A percentile compares a stretch with the other conserved stretches of the same genome.
phyloP scores from a whole-genome alignment of 208 protist genomes.

The Leishmania tropica region DNA sequence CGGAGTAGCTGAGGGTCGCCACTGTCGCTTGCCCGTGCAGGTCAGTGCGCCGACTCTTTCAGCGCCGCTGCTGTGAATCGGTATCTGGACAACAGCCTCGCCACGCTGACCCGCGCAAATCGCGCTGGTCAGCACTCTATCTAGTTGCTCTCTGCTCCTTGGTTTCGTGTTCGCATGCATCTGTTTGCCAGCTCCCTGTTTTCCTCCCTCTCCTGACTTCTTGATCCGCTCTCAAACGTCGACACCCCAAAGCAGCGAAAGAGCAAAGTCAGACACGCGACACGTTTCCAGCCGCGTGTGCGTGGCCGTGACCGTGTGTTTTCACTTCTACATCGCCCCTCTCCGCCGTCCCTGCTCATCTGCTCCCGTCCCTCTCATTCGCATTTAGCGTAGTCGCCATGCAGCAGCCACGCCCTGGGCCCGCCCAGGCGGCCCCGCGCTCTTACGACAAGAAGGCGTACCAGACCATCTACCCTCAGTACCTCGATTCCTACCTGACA shows the following conservation, averaged over 20 bases:
- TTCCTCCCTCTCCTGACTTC: not conserved
- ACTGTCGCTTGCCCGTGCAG: not conserved
- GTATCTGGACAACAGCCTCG: not conserved
- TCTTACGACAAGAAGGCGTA: constrained; percentile 71
- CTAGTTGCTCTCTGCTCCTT: not conserved
- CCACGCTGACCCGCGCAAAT: not conserved
- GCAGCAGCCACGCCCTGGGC: constrained; percentile 11
- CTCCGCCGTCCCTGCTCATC: not conserved
- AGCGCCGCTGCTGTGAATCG: not conserved
- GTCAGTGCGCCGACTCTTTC: not conserved
- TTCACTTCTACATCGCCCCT: not conserved
- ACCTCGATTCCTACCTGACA: constrained; percentile 77
- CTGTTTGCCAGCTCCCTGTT: not conserved
- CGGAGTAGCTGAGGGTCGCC: not conserved
- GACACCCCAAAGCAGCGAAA: not conserved
- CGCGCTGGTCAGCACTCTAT: not conserved
- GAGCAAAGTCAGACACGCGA: not conserved
- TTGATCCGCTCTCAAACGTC: not conserved
- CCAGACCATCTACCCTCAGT: constrained; percentile 88
- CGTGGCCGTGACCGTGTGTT: not conserved
- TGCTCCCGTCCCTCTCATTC: not conserved
- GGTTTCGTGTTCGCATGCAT: not conserved
- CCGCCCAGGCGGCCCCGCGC: constrained; percentile 16
- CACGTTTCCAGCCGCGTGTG: not conserved
- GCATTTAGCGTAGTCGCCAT: not conserved